A percentile compares a stretch with the other conserved stretches of the same genome.
These are phyloP conservation scores for Exophiala phaeomuriformis DNA, from an alignment of 2,329 filamentous ascomycete genomes.

Conservation along the genomic window DNA sequence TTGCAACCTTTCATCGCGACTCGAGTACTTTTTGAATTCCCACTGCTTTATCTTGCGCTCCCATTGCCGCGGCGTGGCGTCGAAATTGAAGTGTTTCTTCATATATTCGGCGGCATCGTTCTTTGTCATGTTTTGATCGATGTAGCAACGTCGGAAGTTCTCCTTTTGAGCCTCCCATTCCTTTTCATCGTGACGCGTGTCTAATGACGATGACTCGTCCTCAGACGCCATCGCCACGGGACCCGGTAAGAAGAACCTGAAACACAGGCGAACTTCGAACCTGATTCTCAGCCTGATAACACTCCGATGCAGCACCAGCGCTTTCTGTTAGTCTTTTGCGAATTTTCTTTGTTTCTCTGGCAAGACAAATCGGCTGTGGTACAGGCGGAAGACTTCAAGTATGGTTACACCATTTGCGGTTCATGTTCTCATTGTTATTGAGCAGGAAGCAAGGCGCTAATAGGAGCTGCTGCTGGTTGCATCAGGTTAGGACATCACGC, in stretches of 20 bases:
- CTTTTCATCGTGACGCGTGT: slow-evolving; percentile 24
- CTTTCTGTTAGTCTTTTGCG: no score
- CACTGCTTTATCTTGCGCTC: slow-evolving; percentile 27
- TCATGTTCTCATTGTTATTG: slow-evolving; percentile 1
- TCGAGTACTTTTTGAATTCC: slow-evolving; percentile 24
- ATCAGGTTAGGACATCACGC: background rate
- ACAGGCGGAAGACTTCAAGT: background rate
- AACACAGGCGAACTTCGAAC: no score
- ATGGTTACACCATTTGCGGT: background rate
- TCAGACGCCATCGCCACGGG: slow-evolving; percentile 17
- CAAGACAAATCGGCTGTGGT: background rate
- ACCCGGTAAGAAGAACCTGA: no score
- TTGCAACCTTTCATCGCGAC: slow-evolving; percentile 22
- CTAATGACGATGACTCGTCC: slow-evolving; percentile 17
- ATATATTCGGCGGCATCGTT: slow-evolving; percentile 23
- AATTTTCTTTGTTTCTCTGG: no score
- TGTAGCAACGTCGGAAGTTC: slow-evolving; percentile 23
- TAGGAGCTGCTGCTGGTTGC: background rate
- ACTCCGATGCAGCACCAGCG: no score
- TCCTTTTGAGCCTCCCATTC: slow-evolving; percentile 25
- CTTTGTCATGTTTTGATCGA: slow-evolving; percentile 24
- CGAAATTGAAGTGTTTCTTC: slow-evolving; percentile 19
- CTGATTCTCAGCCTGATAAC: no score
- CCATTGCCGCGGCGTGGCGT: slow-evolving; percentile 26
- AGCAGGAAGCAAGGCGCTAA: slow-evolving; percentile 4